phyloP scores from a whole-genome alignment of 305 asterid species.

The Solanum hybrid region DNA sequence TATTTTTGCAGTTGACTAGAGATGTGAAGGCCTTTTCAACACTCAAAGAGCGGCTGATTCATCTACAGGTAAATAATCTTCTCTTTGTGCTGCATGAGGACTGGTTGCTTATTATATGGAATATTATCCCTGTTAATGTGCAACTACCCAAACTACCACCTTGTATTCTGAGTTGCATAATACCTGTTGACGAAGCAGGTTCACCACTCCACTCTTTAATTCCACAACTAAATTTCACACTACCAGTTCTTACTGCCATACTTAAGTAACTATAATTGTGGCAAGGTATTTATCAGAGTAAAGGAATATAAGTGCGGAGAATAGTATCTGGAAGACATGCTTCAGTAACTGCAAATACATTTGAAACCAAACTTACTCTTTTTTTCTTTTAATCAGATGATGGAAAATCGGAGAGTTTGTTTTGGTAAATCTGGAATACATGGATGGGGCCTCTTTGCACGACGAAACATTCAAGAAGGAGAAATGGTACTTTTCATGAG shows the following conservation, averaged over 20 bases:
- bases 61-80: constrained; percentile 47
- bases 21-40: constrained; percentile 42
- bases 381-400: constrained; percentile 39
- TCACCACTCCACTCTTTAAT: background rate
- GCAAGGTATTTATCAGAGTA: background rate
- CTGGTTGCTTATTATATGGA: background rate
- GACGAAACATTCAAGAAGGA: constrained; percentile 78
- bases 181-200: background rate
- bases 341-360: background rate
- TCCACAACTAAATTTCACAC: background rate
- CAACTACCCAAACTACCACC: background rate
- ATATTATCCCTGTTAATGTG: background rate
- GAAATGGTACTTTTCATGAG: constrained; percentile 51
- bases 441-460: constrained; percentile 99
- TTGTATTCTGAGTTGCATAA: background rate
- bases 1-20: constrained; percentile 37
- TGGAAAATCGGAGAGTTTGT: constrained; percentile 62
- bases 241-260: background rate
- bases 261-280: background rate
- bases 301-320: background rate
- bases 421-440: constrained; percentile 96
- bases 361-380: background rate
- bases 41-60: constrained; percentile 60
- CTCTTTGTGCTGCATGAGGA: constrained; percentile 1
- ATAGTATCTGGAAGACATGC: constrained; percentile 6